A percentile compares a stretch with the other conserved stretches of the same genome.
phyloP scores from a whole-genome alignment of 1,284 basidiomycete species.

The Moniliophthora roreri region DNA sequence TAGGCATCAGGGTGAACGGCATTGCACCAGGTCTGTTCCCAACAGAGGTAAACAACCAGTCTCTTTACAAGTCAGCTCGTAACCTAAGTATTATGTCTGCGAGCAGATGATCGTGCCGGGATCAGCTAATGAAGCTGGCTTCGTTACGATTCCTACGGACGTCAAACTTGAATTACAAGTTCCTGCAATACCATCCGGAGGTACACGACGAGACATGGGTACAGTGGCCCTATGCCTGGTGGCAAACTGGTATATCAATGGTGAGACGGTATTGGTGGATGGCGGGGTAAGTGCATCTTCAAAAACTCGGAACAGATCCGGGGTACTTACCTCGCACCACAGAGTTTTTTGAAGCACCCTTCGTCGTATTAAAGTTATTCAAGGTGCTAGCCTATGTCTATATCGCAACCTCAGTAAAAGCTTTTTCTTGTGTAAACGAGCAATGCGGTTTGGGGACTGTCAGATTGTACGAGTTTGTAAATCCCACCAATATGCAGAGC shows the following conservation, averaged over 20 bases:
- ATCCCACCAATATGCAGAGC: too few relatives aligned
- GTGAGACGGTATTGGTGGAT: slow-evolving; percentile 51
- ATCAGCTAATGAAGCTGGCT: slow-evolving; percentile 27
- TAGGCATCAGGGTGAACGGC: slow-evolving; percentile 55
- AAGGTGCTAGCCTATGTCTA: too few relatives aligned
- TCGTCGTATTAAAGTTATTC: slow-evolving; percentile 47
- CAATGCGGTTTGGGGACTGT: too few relatives aligned
- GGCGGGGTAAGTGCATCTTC: slow-evolving; percentile 41
- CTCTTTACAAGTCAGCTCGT: neutral
- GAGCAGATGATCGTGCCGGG: slow-evolving; percentile 28
- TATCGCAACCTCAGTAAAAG: too few relatives aligned
- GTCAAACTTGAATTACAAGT: slow-evolving; percentile 29
- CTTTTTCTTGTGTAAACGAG: too few relatives aligned
- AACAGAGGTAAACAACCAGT: slow-evolving; percentile 8
- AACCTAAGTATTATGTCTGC: neutral
- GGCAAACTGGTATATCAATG: slow-evolving; percentile 50
- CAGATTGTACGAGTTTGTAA: too few relatives aligned
- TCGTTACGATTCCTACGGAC: slow-evolving; percentile 25
- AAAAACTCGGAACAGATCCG: too few relatives aligned
- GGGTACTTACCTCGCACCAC: neutral
- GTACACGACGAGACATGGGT: slow-evolving; percentile 44
- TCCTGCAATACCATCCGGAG: slow-evolving; percentile 34
- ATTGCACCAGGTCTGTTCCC: slow-evolving; percentile 41
- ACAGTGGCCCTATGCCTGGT: slow-evolving; percentile 45
- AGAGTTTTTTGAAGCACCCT: slow-evolving; percentile 41